phyloP scores from a whole-genome alignment of 108 stramenopile species.

The Aurantiochytrium sp. region DNA sequence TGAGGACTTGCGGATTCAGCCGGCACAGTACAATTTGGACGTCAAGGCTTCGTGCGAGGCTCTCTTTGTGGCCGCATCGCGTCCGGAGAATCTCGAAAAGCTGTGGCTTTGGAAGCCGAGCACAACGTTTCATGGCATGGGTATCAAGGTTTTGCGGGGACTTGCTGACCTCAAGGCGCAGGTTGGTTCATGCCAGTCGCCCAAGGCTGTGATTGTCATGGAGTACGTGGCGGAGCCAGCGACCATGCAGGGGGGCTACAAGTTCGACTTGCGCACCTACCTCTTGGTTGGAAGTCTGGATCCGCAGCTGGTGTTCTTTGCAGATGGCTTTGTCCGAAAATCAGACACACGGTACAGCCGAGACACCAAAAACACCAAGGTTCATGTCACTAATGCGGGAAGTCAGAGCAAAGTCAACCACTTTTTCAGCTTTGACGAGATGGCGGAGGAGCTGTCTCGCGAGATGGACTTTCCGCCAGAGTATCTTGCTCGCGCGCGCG shows the following conservation, averaged over 20 bases:
- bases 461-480: neutral
- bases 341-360: neutral
- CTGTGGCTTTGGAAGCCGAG: neutral
- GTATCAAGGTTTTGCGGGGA: neutral
- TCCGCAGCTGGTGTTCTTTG: conserved; percentile 12
- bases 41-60: neutral
- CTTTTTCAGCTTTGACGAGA: neutral
- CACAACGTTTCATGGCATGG: neutral
- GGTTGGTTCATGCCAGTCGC: neutral
- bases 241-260: conserved; percentile 1
- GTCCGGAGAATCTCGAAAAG: neutral
- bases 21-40: neutral
- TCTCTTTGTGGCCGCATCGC: neutral
- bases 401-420: neutral
- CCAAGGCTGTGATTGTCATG: neutral
- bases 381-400: neutral
- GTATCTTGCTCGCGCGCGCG: neutral
- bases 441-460: neutral
- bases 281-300: neutral
- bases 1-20: neutral
- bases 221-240: neutral
- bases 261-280: conserved; percentile 5
- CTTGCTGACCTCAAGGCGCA: neutral
- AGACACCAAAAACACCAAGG: neutral
- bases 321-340: neutral